Evolutionary conservation across 78 protist genomes (phyloP).

Genomic region (Chrysochromulina parva): DNA sequence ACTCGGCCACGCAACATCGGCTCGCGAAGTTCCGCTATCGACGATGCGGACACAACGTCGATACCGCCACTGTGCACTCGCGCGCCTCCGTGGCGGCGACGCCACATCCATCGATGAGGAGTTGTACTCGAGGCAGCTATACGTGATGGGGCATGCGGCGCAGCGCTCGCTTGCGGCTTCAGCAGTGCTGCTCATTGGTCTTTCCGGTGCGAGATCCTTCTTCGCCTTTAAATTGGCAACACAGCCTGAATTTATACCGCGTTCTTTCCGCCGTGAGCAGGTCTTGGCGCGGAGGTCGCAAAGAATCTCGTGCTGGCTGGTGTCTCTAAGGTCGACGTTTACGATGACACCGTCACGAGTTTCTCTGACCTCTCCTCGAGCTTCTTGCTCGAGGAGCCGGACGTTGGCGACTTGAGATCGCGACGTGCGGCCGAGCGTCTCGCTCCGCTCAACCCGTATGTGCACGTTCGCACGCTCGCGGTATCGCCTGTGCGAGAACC

Average conservation of each 20-base stretch:
- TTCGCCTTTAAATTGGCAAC: too few species aligned
- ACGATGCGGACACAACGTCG: too few species aligned
- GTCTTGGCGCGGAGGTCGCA: conserved; percentile 44
- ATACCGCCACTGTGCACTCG: too few species aligned
- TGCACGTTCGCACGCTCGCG: background rate
- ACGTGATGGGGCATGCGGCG: conserved; percentile 60
- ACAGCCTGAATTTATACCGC: too few species aligned
- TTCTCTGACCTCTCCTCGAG: conserved; percentile 19
- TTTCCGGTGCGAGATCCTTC: background rate
- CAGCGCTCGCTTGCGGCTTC: background rate
- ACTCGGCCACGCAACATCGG: too few species aligned
- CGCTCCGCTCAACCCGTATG: background rate
- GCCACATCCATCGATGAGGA: conserved; percentile 25
- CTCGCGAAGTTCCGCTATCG: too few species aligned
- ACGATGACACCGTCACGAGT: background rate
- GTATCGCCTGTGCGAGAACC: too few species aligned
- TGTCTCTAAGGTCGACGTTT: background rate
- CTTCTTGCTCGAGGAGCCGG: background rate
- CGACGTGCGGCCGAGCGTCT: background rate
- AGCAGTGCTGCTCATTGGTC: conserved; percentile 23
- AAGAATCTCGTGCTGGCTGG: conserved; percentile 56
- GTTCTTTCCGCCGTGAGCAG: background rate
- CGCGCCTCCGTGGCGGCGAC: too few species aligned
- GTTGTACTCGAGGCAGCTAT: conserved; percentile 64
- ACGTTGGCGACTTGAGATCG: background rate